Conservation (phyloP, 75 land plant genomes). For the Adiantum capillusveneris region DNA sequence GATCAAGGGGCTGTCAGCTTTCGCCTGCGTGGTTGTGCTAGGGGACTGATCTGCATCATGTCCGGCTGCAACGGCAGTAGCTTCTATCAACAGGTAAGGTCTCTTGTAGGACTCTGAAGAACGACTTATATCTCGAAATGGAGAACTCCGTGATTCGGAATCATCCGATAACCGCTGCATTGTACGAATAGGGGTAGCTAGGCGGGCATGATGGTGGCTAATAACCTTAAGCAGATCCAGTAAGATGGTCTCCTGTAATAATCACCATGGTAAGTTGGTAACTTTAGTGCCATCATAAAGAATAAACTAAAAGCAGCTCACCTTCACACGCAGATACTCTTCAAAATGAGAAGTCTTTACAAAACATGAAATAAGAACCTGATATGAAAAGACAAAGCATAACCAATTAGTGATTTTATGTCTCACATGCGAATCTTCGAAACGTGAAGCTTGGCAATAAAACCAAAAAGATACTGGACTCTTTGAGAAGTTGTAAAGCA, state of each 20-base stretch:
- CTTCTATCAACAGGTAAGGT: conserved; percentile 45
- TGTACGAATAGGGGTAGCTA: conserved; percentile 96
- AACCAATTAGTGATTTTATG: too few species aligned
- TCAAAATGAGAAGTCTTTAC: conserved; percentile 90
- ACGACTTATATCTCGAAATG: conserved; percentile 48
- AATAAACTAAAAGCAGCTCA: conserved; percentile 9
- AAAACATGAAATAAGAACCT: conserved; percentile 90
- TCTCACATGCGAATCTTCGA: too few species aligned
- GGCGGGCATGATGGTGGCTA: conserved; percentile 85
- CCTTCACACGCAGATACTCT: conserved; percentile 92
- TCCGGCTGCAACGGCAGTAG: conserved; percentile 6
- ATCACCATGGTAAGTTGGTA: neutral
- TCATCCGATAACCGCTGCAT: conserved; percentile 68
- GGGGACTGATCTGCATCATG: conserved; percentile 5
- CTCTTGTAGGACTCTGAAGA: conserved; percentile 27
- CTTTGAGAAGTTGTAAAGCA: too few species aligned
- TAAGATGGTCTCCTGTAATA: conserved; percentile 75
- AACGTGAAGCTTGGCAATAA: too few species aligned
- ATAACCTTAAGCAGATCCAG: conserved; percentile 87
- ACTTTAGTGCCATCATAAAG: too few species aligned
- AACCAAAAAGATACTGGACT: too few species aligned
- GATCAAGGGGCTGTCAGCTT: neutral
- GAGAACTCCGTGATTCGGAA: conserved; percentile 39
- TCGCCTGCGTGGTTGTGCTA: neutral
- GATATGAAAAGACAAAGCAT: conserved; percentile 9